Evolutionary conservation across 129 eudicot genomes (phyloP).

Genomic region (sunflower (Helianthus annuus)): HanXRQr2.0-SUNRISE NC_035435.2:149280952-149281451

Average conservation of each 20-base stretch:
- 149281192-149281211: slow-evolving; percentile 9
- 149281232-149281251: slow-evolving; percentile 40
- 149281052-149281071: too few species aligned
- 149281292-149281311: slow-evolving; percentile 16
- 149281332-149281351: background rate
- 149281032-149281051: slow-evolving; percentile 2
- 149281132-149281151: slow-evolving; percentile 37
- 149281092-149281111: slow-evolving; percentile 27
- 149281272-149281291: slow-evolving; percentile 47
- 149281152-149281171: slow-evolving; percentile 40
- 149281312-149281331: slow-evolving; percentile 33
- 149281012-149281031: slow-evolving; percentile 28
- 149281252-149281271: slow-evolving; percentile 19
- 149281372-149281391: slow-evolving; percentile 5
- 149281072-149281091: slow-evolving; percentile 5
- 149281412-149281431: too few species aligned
- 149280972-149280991: slow-evolving; percentile 13
- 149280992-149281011: slow-evolving; percentile 40
- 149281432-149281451: too few species aligned
- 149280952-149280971: slow-evolving; percentile 32
- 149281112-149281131: slow-evolving; percentile 22
- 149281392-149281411: too few species aligned
- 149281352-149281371: background rate
- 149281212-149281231: slow-evolving; percentile 9
- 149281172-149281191: slow-evolving; percentile 27